Evolutionary conservation across 2,329 filamentous ascomycete species (phyloP), one percentile per base, ranked within the genome.

Genomic region (Trichoderma sp.): DNA sequence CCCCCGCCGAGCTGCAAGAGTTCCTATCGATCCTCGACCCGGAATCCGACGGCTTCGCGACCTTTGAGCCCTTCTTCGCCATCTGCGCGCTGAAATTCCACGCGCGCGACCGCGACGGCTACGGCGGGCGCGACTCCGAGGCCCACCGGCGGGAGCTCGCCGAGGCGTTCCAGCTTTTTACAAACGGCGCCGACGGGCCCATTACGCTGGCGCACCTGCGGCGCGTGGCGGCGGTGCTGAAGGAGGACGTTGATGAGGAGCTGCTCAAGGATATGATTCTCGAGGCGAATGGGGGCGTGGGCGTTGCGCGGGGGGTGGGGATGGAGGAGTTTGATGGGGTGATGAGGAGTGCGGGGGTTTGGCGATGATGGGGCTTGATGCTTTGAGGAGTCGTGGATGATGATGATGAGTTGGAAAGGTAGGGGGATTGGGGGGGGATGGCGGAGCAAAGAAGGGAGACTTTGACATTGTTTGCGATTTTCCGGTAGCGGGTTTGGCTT

Each of bases 241-340:
- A 92, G 77, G 92, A 97, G 78, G 92, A 89, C 67, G 88, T 96
- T 26, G 86, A 87, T 66, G 95, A 98, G 72, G 89, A 92, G 56
- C 78, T 96, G 73, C 79, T 99, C 73, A 87, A 86, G 79, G 93
- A 97, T 80, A 99, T 99, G 95, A 90, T 99, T 65, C 80, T 93
- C 56, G 94, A 98, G 81, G 95, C 94, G 56, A 97, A 96, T 76
- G 91, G 91, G 3, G 92, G 91, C 1, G 87, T 84, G 4, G 89
- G 90, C 17, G 84, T 90, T 12, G 85, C 82, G 44, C 84, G 81
- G 64, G 92, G 90, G 7, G 94, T 96, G 10, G 86, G 82, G 47
- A 81, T 88, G 73, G 88, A 90, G 60, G 92, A 97, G 73, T 97
- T 97, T 78, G 90, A 93, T 77, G 86, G 86, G 63, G 91, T 97